Conservation (phyloP, 768 basidiomycete species). For the Albatrellus ellisii region DNA sequence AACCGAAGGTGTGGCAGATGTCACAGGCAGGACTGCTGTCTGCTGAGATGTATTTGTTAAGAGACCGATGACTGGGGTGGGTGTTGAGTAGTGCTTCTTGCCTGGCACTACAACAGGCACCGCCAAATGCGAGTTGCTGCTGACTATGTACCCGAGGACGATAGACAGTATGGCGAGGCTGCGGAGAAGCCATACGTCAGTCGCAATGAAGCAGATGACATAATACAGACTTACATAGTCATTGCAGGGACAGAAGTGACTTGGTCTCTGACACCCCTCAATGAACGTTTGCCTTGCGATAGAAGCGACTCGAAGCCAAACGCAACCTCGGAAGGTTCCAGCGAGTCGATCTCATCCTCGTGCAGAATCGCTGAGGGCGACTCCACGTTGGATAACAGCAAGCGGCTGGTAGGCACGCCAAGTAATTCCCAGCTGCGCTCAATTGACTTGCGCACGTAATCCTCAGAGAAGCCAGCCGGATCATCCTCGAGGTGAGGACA, state of each 20-base stretch:
- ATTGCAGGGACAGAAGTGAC: constrained; percentile 43
- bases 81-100: constrained; percentile 5
- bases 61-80: neutral
- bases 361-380: constrained; percentile 15
- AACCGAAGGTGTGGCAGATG: constrained; percentile 7
- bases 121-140: constrained; percentile 17
- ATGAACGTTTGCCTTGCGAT: constrained; percentile 7
- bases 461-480: constrained; percentile 11
- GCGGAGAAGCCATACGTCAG: too few relatives aligned
- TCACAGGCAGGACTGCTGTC: neutral
- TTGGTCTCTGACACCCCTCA: constrained; percentile 27
- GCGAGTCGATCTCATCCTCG: constrained; percentile 5
- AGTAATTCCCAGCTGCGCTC: constrained; percentile 20
- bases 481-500: constrained; percentile 14
- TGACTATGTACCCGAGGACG: constrained; percentile 42
- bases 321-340: constrained; percentile 9
- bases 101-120: constrained; percentile 21
- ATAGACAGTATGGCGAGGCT: constrained; percentile 62
- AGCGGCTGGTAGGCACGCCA: constrained; percentile 15
- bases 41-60: constrained; percentile 8
- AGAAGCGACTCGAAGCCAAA: constrained; percentile 9
- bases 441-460: constrained; percentile 18
- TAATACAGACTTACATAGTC: constrained; percentile 41
- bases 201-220: too few relatives aligned
- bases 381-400: constrained; percentile 17